Base-by-base conservation (phyloP, 805 yeast species). In the Kregervanrija pseudodelftensis region DNA sequence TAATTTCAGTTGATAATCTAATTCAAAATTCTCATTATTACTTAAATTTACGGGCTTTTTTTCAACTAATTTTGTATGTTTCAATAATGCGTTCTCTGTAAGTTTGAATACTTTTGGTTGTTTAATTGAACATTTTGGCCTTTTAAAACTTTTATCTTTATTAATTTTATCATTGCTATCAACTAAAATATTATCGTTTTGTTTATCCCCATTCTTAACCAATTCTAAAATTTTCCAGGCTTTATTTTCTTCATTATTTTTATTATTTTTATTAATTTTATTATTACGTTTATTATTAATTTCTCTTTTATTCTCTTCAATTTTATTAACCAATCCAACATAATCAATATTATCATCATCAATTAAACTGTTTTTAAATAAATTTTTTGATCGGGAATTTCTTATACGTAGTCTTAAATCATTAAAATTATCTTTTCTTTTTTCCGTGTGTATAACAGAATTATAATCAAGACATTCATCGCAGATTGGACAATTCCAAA, bases 1-100 rank as follows among this genome's bases (percentile, higher is more conserved):
- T 14, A 65, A 56, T 54, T 85, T 85, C 49, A 78, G 79, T 12
- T 69, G 71, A 36, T 59, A 52, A 16, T 43, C 39, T n/a, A 55
- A 5, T 57, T 40, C n/a, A 53, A 14, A n/a, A 14, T 14, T 14
- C 9, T 33, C 36, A 13, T 4, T 14, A 14, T 33, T 33, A 33
- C 14, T 11, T 4, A 14, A n/a, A 33, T 4, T 33, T 22, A 22
- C 4, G 7, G 36, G 36, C 5, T 34, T 33, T 14, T 11, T 30
- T 15, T 36, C 17, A 8, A 9, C n/a, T 33, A 11, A 7, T 30
- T 30, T 45, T 5, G 38, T 16, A 31, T 44, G 46, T 32, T 34
- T 38, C 2, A 48, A 28, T 39, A 46, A 30, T 50, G 58, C 49
- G 52, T 43, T 39, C 37, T 39, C 44, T 3, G 48, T 42, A 12